phyloP scores from a whole-genome alignment of 345 rosid genomes.

The Pistacia integerrima region DNA sequence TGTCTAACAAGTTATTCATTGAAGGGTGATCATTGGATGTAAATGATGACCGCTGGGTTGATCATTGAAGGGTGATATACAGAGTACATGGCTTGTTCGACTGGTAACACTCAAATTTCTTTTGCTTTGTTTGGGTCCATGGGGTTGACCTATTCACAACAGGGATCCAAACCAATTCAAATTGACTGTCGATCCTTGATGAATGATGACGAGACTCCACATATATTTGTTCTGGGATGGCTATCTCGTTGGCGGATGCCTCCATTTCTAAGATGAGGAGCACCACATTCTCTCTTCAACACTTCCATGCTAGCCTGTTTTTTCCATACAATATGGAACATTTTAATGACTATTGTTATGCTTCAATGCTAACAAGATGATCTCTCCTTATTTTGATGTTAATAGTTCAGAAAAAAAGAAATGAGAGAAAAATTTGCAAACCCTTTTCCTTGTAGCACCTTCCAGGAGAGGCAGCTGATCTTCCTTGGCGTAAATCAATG shows the following conservation, averaged over 20 bases:
- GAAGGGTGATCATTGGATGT: too few relatives aligned
- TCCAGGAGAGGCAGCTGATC: slow-evolving; percentile 56
- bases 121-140: slow-evolving; percentile 30
- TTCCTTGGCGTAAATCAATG: slow-evolving; percentile 51
- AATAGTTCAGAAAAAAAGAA: neutral
- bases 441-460: slow-evolving; percentile 55
- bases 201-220: neutral
- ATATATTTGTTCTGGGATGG: slow-evolving; percentile 26
- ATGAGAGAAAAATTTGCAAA: slow-evolving; percentile 11
- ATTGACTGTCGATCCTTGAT: slow-evolving; percentile 1
- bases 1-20: too few relatives aligned
- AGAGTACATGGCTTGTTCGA: slow-evolving; percentile 33
- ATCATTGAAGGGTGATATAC: slow-evolving; percentile 48
- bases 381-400: too few relatives aligned
- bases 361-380: too few relatives aligned
- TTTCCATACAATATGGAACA: neutral
- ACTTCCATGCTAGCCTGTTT: slow-evolving; percentile 31
- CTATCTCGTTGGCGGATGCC: slow-evolving; percentile 35
- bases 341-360: too few relatives aligned
- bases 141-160: slow-evolving; percentile 29
- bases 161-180: slow-evolving; percentile 53
- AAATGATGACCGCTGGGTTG: slow-evolving; percentile 48
- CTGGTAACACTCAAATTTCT: slow-evolving; percentile 24
- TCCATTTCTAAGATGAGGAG: slow-evolving; percentile 43
- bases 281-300: slow-evolving; percentile 30